A percentile compares a stretch with the other conserved stretches of the same genome.
phyloP scores from a whole-genome alignment of 345 rosid genomes.

The Citrus maxima region DNA sequence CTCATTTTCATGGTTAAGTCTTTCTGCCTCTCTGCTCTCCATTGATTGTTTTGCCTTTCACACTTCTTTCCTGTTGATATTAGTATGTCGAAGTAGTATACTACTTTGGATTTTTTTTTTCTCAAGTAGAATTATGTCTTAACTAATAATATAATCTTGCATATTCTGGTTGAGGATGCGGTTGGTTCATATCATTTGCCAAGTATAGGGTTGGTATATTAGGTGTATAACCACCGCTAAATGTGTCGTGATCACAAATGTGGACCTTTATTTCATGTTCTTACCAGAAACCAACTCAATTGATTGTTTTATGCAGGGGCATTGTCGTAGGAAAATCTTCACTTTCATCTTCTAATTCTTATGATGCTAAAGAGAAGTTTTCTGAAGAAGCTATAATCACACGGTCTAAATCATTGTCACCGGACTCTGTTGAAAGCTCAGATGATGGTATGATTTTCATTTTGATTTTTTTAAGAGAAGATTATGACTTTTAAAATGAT shows the following conservation, averaged over 20 bases:
- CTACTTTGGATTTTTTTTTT: background rate
- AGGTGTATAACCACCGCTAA: background rate
- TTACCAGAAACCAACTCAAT: background rate
- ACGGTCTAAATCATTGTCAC: slow-evolving; percentile 35
- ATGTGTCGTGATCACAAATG: background rate
- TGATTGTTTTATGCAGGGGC: slow-evolving; percentile 32
- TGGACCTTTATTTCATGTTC: background rate
- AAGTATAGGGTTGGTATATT: background rate
- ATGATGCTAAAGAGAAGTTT: slow-evolving; percentile 33
- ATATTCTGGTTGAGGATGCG: background rate
- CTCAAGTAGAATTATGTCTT: background rate
- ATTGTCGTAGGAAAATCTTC: slow-evolving; percentile 26
- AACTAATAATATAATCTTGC: background rate
- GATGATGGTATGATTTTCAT: slow-evolving; percentile 36
- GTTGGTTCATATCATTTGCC: background rate
- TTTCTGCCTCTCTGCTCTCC: background rate
- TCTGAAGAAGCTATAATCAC: slow-evolving; percentile 31
- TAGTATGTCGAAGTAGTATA: background rate
- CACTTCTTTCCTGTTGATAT: background rate
- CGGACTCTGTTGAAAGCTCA: slow-evolving; percentile 31
- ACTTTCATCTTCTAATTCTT: slow-evolving; percentile 23
- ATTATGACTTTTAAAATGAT: background rate
- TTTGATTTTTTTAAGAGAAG: background rate
- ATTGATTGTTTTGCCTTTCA: background rate
- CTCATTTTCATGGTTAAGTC: background rate